Base-by-base conservation (phyloP, 2,329 filamentous ascomycete species). In the Clathrospora elynae region DNA sequence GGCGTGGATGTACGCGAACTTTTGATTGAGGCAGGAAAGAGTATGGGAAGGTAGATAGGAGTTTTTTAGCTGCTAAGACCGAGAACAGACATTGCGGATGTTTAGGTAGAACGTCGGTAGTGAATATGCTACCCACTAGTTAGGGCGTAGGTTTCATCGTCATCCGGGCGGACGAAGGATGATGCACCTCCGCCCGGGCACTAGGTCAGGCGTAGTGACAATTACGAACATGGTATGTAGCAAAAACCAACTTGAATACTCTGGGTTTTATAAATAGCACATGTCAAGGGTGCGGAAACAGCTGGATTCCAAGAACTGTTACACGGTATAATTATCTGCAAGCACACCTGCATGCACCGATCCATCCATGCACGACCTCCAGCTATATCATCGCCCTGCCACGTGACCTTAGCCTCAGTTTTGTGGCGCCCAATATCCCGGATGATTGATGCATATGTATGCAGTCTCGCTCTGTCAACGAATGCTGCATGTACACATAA, bases 91-190 rank as follows among this genome's bases (percentile, higher is more conserved):
- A 53, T 56, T 39, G 32, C 42, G 47, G 4, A 16, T n/a, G 20
- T 31, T 34, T 34, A 36, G 35, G 38, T 34, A 28, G 31, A 26
- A 36, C 18, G 40, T 16, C 10, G 23, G 10, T 23, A 12, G 16
- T n/a, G n/a, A n/a, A n/a, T n/a, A n/a, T n/a, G n/a, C n/a, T n/a
- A n/a, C n/a, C n/a, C n/a, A n/a, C n/a, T n/a, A n/a, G n/a, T n/a
- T n/a, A n/a, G n/a, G n/a, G n/a, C n/a, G n/a, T 40, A 46, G 46
- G 55, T 58, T 57, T 59, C 56, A 56, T 54, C 54, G 29, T 53
- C 44, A 47, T 41, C 46, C 53, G 43, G 48, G 38, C 43, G 46
- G 42, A 51, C 39, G 42, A 47, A 51, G 30, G 42, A 31, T 32
- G 47, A 41, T 42, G 43, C 50, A 48, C 47, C 42, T 49, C 49